These are phyloP conservation scores for Rhynchosporium secalis DNA, from an alignment of 2,329 filamentous ascomycete genomes.

Conservation along the genomic window DNA sequence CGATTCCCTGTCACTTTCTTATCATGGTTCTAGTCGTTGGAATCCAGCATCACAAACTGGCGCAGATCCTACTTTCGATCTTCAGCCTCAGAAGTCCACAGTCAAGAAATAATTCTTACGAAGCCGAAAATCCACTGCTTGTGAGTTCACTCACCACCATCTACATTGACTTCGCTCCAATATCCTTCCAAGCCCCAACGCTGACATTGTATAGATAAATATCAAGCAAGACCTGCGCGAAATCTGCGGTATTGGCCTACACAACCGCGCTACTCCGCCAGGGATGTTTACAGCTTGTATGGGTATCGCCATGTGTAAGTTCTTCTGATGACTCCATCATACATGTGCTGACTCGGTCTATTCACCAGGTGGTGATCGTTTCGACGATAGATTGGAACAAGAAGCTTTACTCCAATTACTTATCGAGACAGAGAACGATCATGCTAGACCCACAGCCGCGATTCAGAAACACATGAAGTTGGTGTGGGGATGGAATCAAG, in stretches of 20 bases:
- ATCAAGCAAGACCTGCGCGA: slow-evolving; percentile 46
- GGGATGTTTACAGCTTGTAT: slow-evolving; percentile 57
- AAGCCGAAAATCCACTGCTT: slow-evolving; percentile 45
- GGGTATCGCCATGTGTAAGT: slow-evolving; percentile 55
- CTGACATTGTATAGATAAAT: slow-evolving; percentile 17
- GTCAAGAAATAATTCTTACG: slow-evolving; percentile 46
- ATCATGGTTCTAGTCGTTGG: slow-evolving; percentile 51
- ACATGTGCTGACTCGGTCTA: background rate
- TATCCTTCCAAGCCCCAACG: background rate
- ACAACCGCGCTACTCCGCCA: slow-evolving; percentile 56
- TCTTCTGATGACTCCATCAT: background rate
- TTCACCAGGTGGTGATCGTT: slow-evolving; percentile 49
- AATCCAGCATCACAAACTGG: slow-evolving; percentile 59
- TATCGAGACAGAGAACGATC: slow-evolving; percentile 48
- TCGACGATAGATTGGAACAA: slow-evolving; percentile 48
- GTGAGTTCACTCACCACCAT: slow-evolving; percentile 28
- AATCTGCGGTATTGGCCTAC: slow-evolving; percentile 59
- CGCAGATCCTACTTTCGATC: slow-evolving; percentile 55
- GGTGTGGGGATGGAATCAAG: slow-evolving; percentile 49
- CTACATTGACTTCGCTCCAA: background rate
- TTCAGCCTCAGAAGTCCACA: slow-evolving; percentile 56
- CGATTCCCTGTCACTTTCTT: background rate
- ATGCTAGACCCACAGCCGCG: slow-evolving; percentile 53
- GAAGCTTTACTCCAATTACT: slow-evolving; percentile 50
- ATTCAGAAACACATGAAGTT: slow-evolving; percentile 50